Evolutionary conservation across 345 rosid genomes (phyloP).

Genomic region (Eutrema heterophyllum): DNA sequence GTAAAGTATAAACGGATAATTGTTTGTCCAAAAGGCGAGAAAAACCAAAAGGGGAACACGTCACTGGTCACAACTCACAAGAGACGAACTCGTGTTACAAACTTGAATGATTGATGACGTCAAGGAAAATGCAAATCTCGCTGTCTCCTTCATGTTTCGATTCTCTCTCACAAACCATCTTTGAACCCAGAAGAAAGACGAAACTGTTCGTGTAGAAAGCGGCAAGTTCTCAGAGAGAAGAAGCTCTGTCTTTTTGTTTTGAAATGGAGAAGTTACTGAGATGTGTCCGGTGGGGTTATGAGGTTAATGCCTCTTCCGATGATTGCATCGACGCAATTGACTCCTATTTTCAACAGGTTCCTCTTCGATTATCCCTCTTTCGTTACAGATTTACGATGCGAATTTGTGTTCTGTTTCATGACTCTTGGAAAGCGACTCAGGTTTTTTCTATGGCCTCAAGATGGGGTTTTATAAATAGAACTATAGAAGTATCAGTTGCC

Average conservation of each 20-base stretch:
- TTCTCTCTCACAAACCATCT: not conserved
- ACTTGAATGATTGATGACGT: not conserved
- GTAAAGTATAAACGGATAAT: not conserved
- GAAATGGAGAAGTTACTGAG: slow-evolving; percentile 45
- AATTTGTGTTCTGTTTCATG: not conserved
- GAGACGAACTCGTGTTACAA: slow-evolving; percentile 7
- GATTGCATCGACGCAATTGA: slow-evolving; percentile 64
- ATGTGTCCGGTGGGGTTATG: slow-evolving; percentile 76
- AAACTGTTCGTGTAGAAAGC: not conserved
- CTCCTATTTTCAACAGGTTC: slow-evolving; percentile 66
- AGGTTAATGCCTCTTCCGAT: slow-evolving; percentile 57
- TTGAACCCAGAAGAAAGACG: not conserved
- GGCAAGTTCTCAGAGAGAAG: not conserved
- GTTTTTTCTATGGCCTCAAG: no score
- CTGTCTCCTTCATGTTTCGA: not conserved
- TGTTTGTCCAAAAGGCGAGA: slow-evolving; percentile 6
- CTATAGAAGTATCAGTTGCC: no score
- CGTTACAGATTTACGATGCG: not conserved
- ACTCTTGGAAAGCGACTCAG: not conserved
- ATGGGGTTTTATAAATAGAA: no score
- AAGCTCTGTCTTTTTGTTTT: not conserved
- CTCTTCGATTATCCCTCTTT: not conserved
- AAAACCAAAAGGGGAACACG: slow-evolving; percentile 4
- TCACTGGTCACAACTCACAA: not conserved
- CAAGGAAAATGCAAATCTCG: slow-evolving; percentile 8